Base-by-base conservation (phyloP, 2,329 filamentous ascomycete species). In the Cercospora canescens region DNA sequence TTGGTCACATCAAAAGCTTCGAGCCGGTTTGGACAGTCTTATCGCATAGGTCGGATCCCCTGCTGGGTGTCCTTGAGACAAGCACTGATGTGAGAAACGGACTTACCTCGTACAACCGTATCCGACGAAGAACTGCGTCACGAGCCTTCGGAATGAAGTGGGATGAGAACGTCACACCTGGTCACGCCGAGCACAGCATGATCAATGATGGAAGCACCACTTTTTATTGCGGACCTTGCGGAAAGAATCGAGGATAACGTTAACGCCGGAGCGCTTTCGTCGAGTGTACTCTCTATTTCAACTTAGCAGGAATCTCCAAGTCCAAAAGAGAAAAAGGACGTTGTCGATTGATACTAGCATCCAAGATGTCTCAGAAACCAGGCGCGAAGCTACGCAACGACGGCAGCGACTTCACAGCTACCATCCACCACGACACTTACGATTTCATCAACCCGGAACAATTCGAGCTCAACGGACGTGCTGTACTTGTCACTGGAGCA, bases 401-500 rank as follows among this genome's bases (percentile, higher is more conserved):
- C 18, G 57, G 57, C 11, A 30, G 14, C 39, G 57, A 70, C 30
- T 77, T 77, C 64, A 76, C 73, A 5, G 52, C 70, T 9, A 75
- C 68, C 8, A 70, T 72, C 37, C 75, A 75, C 65, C 68, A 72
- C 63, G 74, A 77, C 61, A 87, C 84, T 2, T 89, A 89, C 72
- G 79, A 82, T 0, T 79, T 77, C 65, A 87, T 89, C 72, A 64
- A 73, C 6, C 69, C 73, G 5, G 39, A 55, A 30, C 67, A 74
- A 30, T 64, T 65, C 34, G 59, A 71, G 37, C 80, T 84, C 26
- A 52, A 67, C 7, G 79, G 78, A 32, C 80, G 80, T 66, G 71
- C 76, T 4, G 77, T 85, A 55, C 79, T 90, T 60, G 82, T 89
- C 55, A 87, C 83, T 0, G 87, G 87, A 4, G 73, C 73, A 6